A percentile compares a stretch with the other conserved stretches of the same genome.
These are phyloP conservation scores for Debaryomyces nepalensis DNA, from an alignment of 1,139 yeast genomes.

Conservation along the genomic window DNA sequence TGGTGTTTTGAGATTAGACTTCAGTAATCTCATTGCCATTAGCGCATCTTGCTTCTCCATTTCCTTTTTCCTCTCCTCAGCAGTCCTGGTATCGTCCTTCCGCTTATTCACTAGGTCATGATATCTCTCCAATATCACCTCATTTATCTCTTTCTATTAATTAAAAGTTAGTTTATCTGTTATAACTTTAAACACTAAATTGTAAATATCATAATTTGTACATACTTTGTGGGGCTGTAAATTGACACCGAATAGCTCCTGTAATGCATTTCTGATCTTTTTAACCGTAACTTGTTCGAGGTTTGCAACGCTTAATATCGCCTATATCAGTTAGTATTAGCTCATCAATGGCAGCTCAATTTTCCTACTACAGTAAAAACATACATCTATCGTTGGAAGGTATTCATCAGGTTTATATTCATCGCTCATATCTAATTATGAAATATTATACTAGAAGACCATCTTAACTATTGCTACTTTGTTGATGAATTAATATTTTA, in stretches of 20 bases:
- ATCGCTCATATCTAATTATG: constrained; percentile 18
- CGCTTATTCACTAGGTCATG: constrained; percentile 48
- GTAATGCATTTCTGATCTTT: constrained; percentile 69
- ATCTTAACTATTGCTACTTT: too few relatives aligned
- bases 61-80: constrained; percentile 34
- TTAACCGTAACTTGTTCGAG: constrained; percentile 74
- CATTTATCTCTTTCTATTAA: constrained; percentile 59
- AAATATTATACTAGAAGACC: background rate
- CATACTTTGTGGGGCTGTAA: constrained; percentile 54
- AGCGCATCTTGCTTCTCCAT: constrained; percentile 46
- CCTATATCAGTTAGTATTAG: constrained; percentile 46
- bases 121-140: constrained; percentile 63
- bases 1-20: constrained; percentile 25
- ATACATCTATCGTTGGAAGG: constrained; percentile 71
- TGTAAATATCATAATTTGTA: constrained; percentile 14
- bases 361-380: constrained; percentile 24
- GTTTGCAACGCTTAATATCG: constrained; percentile 75
- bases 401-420: constrained; percentile 39
- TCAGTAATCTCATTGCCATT: constrained; percentile 53
- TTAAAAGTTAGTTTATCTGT: background rate
- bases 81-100: constrained; percentile 32
- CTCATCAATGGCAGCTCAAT: background rate
- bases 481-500: too few relatives aligned
- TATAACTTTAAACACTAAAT: background rate
- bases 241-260: constrained; percentile 65